phyloP scores from a whole-genome alignment of 306 rosid species.

The Arachis hypogaea region DNA sequence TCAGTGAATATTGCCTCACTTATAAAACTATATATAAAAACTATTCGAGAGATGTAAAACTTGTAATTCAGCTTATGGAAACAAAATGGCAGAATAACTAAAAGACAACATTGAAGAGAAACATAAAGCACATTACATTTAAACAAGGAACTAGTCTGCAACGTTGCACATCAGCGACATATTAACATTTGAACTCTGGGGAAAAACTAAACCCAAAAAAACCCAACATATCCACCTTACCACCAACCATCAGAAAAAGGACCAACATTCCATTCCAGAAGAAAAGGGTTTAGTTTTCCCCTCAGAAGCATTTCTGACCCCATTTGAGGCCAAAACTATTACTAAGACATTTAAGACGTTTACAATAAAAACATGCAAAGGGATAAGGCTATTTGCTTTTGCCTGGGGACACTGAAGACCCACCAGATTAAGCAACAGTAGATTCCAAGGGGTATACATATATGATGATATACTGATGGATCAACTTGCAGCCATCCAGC shows the following conservation, averaged over 20 bases:
- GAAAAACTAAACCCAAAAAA: constrained; percentile 52
- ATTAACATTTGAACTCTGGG: constrained; percentile 43
- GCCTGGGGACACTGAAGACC: constrained; percentile 42
- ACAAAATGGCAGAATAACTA: background rate
- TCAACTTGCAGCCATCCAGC: constrained; percentile 58
- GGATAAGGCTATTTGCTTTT: constrained; percentile 37
- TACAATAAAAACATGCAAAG: constrained; percentile 59
- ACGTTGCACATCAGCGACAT: constrained; percentile 58
- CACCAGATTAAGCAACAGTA: constrained; percentile 39
- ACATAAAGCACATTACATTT: constrained; percentile 57
- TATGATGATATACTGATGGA: constrained; percentile 46
- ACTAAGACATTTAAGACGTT: constrained; percentile 65
- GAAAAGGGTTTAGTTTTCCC: constrained; percentile 63
- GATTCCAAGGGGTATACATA: constrained; percentile 37
- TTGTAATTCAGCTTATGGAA: too few relatives aligned
- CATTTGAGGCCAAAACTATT: constrained; percentile 56
- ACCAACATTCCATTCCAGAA: constrained; percentile 56
- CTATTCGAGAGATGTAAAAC: too few relatives aligned
- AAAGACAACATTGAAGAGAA: constrained; percentile 39
- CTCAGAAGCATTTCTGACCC: constrained; percentile 58
- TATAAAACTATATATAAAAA: too few relatives aligned
- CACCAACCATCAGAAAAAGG: constrained; percentile 50
- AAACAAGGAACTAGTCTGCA: constrained; percentile 46
- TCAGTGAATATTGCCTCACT: too few relatives aligned
- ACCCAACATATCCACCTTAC: constrained; percentile 39